Base-by-base conservation (phyloP, 208 protist species). In the Tritrichomonas musculus region DNA sequence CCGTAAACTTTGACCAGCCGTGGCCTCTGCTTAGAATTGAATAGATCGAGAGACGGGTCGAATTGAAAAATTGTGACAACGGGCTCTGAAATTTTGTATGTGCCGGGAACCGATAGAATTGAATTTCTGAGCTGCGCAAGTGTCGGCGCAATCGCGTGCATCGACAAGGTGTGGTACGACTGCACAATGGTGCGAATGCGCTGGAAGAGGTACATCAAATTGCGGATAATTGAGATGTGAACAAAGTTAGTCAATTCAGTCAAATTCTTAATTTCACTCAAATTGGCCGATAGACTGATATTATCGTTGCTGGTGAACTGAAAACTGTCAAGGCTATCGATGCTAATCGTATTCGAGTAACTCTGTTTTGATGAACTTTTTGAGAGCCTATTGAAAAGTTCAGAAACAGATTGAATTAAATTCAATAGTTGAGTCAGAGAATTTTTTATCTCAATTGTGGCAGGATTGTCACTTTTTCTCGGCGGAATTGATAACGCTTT, bases 11-110 rank as follows among this genome's bases (percentile, higher is more conserved):
- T 53, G 0, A 84, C 9, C 25, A 47, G 25, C n/a, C 73, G 8
- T 33, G 73, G 73, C 36, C 73, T 49, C 53, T 84, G 73, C n/a
- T 84, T 84, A 17, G 73, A 84, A n/a, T 84, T 33, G 22, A 84
- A 47, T 13, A 84, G 49, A 33, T 84, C 73, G 14, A 84, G 20
- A 33, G 44, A 33, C 4, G 41, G 14, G 11, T 84, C 73, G 30
- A 84, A 84, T 53, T 53, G 36, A 2, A 47, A 44, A 53, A 84
- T 84, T n/a, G 39, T 47, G 1, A 25, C n/a, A 2, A 44, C 1
- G 33, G 36, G 9, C 25, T 13, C 4, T 33, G n/a, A 17, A 27
- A 44, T 27, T 33, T 22, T 8, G 53, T 84, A 84, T 25, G 73
- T 84, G 13, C 73, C 73, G 33, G 73, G 73, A 33, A 84, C 44